These are phyloP conservation scores for Medicago lupulina DNA, from an alignment of 306 rosid genomes.

Conservation along the genomic window DNA sequence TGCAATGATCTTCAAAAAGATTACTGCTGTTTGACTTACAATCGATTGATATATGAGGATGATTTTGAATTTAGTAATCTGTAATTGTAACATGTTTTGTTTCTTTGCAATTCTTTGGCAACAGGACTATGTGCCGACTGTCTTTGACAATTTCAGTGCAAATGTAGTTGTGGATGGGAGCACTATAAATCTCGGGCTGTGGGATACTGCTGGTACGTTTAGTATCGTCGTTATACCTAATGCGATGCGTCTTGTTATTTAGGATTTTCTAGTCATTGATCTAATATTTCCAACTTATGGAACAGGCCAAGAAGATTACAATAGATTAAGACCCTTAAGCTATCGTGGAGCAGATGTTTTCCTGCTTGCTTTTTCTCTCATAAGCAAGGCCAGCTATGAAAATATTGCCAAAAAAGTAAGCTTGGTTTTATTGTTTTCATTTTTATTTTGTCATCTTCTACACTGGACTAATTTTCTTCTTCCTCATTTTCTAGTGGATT, in stretches of 20 bases:
- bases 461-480: conserved; percentile 21
- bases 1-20: conserved; percentile 28
- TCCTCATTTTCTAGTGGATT: conserved; percentile 71
- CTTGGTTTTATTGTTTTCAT: conserved; percentile 12
- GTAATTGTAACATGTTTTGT: conserved; percentile 43
- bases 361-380: conserved; percentile 92
- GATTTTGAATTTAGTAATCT: conserved; percentile 26
- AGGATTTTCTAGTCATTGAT: conserved; percentile 11
- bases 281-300: conserved; percentile 51
- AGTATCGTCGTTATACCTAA: conserved; percentile 6
- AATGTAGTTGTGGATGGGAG: conserved; percentile 98
- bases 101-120: conserved; percentile 38
- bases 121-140: conserved; percentile 98
- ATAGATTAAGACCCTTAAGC: conserved; percentile 95
- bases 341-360: conserved; percentile 98
- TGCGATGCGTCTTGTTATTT: neutral
- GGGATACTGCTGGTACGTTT: conserved; percentile 95
- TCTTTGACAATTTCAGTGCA: conserved; percentile 97
- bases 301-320: conserved; percentile 99
- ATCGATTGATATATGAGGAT: conserved; percentile 31
- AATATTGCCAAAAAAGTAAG: conserved; percentile 94
- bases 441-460: conserved; percentile 23
- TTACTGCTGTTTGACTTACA: conserved; percentile 25
- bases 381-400: conserved; percentile 99
- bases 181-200: conserved; percentile 93